A percentile compares a stretch with the other conserved stretches of the same genome.
Evolutionary conservation across 345 rosid species (phyloP).

Genomic region (Firmiana major): DNA sequence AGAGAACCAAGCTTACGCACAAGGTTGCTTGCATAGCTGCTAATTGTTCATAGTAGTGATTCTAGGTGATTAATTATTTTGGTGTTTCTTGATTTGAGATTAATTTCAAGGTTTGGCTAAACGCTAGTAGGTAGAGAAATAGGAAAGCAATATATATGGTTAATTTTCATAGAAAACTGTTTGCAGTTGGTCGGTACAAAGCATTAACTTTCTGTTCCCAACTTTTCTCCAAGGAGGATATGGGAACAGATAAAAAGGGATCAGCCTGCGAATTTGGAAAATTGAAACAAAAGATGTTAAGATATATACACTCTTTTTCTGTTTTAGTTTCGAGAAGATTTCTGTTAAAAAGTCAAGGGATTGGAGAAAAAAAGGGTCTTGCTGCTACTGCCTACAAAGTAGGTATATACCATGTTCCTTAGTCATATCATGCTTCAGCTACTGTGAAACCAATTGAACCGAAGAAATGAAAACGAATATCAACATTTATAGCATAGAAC

Average conservation of each 20-base stretch:
- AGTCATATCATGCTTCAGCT: not conserved
- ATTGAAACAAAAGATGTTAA: not conserved
- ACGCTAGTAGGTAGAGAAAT: not conserved
- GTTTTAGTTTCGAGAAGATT: not conserved
- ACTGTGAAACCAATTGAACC: not conserved
- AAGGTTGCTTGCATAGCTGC: not conserved
- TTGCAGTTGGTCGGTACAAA: conserved; percentile 7
- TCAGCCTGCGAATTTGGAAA: conserved; percentile 2
- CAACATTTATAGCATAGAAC: too few species aligned
- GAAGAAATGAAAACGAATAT: not conserved
- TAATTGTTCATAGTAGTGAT: too few species aligned
- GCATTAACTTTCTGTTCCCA: not conserved
- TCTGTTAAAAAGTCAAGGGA: not conserved
- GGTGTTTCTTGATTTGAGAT: too few species aligned
- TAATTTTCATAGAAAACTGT: not conserved
- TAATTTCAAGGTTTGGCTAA: not conserved
- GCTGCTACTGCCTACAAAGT: not conserved
- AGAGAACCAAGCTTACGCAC: not conserved
- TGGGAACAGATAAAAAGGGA: not conserved
- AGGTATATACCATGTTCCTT: not conserved
- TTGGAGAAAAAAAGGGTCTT: not conserved
- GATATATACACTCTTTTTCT: not conserved
- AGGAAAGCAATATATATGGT: not conserved
- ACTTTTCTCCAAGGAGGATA: conserved; percentile 8
- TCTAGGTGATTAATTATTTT: too few species aligned